phyloP scores from a whole-genome alignment of 352 stramenopile species.

The Aphanomyces stellatus region DNA sequence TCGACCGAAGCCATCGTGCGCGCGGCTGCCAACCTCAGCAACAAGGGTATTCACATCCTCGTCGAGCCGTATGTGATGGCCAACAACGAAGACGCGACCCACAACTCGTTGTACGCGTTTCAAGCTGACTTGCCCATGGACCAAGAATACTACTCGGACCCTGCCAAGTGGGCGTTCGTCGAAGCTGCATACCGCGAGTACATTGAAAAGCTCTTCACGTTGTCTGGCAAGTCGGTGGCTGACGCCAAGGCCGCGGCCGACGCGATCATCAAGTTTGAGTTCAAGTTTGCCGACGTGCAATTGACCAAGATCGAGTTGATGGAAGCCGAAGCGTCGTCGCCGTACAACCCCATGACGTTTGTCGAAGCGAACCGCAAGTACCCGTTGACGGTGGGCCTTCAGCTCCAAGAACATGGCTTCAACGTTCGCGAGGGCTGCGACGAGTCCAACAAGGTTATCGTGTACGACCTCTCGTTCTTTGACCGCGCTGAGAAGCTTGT shows the following conservation, averaged over 20 bases:
- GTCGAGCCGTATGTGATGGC: conserved; percentile 36
- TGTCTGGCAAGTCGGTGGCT: too few relatives aligned
- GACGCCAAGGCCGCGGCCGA: conserved; percentile 21
- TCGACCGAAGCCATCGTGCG: too few relatives aligned
- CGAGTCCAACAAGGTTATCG: conserved; percentile 27
- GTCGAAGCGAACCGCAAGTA: conserved; percentile 38
- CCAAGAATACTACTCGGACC: conserved; percentile 26
- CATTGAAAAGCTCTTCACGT: conserved; percentile 23
- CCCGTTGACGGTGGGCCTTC: conserved; percentile 39
- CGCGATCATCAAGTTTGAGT: conserved; percentile 63
- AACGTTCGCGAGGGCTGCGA: too few relatives aligned
- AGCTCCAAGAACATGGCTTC: conserved; percentile 35
- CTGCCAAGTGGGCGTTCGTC: conserved; percentile 40
- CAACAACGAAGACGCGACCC: conserved; percentile 33
- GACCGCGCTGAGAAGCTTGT: conserved; percentile 26
- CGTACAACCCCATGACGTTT: conserved; percentile 79
- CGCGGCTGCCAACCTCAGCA: too few relatives aligned
- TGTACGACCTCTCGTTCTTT: conserved; percentile 44
- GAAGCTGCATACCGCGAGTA: conserved; percentile 32
- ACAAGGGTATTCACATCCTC: conserved; percentile 47
- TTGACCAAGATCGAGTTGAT: conserved; percentile 82
- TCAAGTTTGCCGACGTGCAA: conserved; percentile 64
- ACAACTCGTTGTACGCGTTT: conserved; percentile 33
- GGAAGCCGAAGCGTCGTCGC: conserved; percentile 73
- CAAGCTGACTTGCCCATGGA: conserved; percentile 41